A percentile compares a stretch with the other conserved stretches of the same genome.
phyloP scores from a whole-genome alignment of 257 asterid genomes.

The Salvia hispanica region DNA sequence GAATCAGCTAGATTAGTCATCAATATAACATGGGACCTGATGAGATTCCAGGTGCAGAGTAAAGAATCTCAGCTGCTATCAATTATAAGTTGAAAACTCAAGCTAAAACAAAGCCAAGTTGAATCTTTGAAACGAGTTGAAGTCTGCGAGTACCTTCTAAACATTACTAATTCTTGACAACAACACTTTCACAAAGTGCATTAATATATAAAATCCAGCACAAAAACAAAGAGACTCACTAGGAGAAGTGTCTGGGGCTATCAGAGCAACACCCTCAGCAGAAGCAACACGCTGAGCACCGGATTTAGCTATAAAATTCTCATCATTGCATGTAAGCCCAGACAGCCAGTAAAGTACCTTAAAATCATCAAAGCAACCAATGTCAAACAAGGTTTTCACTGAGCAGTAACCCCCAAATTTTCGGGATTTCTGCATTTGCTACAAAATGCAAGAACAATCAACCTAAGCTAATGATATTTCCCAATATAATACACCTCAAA shows the following conservation, averaged over 20 bases:
- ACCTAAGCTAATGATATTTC: background rate
- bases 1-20: background rate
- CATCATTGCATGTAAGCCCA: conserved; percentile 92
- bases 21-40: background rate
- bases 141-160: background rate
- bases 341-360: conserved; percentile 98
- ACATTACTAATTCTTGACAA: background rate
- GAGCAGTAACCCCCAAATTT: conserved; percentile 1
- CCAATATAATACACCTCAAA: background rate
- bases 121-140: conserved; percentile 10
- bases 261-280: conserved; percentile 68
- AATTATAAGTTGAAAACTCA: background rate
- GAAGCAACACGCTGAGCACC: conserved; percentile 98
- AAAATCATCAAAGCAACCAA: background rate
- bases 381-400: background rate
- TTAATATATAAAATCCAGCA: background rate
- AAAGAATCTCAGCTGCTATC: conserved; percentile 2
- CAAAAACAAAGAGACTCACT: conserved; percentile 46
- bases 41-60: background rate
- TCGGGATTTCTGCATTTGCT: background rate
- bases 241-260: conserved; percentile 90
- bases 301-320: conserved; percentile 82
- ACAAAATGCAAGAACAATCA: background rate
- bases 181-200: background rate
- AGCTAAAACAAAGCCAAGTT: background rate